Evolutionary conservation across 805 yeast species (phyloP).

Genomic region (Yamadazyma phyllophila): DNA sequence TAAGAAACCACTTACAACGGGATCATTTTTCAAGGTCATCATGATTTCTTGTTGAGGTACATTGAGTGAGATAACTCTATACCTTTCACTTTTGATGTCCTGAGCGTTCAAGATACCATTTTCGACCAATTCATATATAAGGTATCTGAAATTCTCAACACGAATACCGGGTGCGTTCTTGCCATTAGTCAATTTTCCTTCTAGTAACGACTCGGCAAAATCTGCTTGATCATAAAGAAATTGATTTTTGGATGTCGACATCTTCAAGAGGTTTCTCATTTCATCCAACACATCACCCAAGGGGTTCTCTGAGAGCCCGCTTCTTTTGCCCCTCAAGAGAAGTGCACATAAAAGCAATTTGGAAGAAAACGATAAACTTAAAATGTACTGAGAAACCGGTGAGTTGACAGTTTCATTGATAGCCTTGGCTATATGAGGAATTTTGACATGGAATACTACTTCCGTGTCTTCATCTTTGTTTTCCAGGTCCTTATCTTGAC

Average conservation of each 20-base stretch:
- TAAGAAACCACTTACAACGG: not conserved
- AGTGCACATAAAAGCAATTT: conserved; percentile 74
- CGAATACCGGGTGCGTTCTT: conserved; percentile 37
- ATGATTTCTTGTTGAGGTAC: conserved; percentile 70
- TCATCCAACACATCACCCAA: conserved; percentile 82
- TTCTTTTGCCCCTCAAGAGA: conserved; percentile 59
- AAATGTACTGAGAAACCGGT: conserved; percentile 61
- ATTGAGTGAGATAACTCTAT: conserved; percentile 60
- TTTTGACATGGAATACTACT: conserved; percentile 52
- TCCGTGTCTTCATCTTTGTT: conserved; percentile 26
- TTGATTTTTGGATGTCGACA: conserved; percentile 30
- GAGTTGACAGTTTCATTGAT: conserved; percentile 75
- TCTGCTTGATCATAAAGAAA: conserved; percentile 11
- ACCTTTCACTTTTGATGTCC: conserved; percentile 64
- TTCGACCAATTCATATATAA: conserved; percentile 70
- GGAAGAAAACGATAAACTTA: conserved; percentile 60
- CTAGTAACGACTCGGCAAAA: conserved; percentile 10
- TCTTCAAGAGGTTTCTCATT: conserved; percentile 49
- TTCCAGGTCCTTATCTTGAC: conserved; percentile 28
- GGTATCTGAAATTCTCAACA: conserved; percentile 56
- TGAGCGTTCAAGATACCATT: conserved; percentile 75
- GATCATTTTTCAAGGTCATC: conserved; percentile 58
- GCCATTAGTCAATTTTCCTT: not conserved
- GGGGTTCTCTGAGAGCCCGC: conserved; percentile 67
- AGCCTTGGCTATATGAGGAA: conserved; percentile 75